phyloP scores from a whole-genome alignment of 805 yeast genomes.

The Candida ascalaphidarum region DNA sequence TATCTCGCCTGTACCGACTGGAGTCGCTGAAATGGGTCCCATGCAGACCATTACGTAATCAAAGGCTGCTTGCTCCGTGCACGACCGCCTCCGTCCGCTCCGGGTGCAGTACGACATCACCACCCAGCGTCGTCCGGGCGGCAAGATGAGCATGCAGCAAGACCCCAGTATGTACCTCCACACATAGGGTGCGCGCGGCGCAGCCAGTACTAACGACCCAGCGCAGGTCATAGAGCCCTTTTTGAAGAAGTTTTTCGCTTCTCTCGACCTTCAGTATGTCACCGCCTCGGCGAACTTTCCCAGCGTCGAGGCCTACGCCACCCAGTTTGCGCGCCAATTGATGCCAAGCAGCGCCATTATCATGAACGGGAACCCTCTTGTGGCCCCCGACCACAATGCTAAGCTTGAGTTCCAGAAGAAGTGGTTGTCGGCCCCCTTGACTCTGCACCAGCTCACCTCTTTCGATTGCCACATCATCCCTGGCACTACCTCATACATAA shows the following conservation, averaged over 20 bases:
- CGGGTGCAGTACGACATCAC: too few relatives aligned
- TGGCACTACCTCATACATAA: constrained; percentile 47
- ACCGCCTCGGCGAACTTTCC: constrained; percentile 12
- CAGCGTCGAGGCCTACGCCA: constrained; percentile 33
- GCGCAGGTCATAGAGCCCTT: constrained; percentile 34
- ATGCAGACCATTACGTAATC: too few relatives aligned
- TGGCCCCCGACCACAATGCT: constrained; percentile 17
- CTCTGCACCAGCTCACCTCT: constrained; percentile 57
- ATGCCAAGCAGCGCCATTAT: constrained; percentile 45
- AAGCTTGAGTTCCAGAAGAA: constrained; percentile 45
- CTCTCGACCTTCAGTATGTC: constrained; percentile 28
- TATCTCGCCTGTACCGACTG: too few relatives aligned
- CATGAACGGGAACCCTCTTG: constrained; percentile 49
- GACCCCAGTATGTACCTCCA: not conserved
- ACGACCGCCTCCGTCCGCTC: too few relatives aligned
- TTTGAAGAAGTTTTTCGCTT: constrained; percentile 22
- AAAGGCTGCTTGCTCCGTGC: too few relatives aligned
- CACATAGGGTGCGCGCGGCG: not conserved
- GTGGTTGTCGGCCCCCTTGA: constrained; percentile 48
- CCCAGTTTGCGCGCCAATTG: constrained; percentile 42
- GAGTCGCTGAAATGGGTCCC: too few relatives aligned
- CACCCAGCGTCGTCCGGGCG: not conserved
- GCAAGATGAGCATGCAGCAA: not conserved
- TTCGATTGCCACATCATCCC: constrained; percentile 63
- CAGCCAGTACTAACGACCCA: constrained; percentile 4